Evolutionary conservation across 768 basidiomycete genomes (phyloP).

Genomic region (Mycena capillaripes): DNA sequence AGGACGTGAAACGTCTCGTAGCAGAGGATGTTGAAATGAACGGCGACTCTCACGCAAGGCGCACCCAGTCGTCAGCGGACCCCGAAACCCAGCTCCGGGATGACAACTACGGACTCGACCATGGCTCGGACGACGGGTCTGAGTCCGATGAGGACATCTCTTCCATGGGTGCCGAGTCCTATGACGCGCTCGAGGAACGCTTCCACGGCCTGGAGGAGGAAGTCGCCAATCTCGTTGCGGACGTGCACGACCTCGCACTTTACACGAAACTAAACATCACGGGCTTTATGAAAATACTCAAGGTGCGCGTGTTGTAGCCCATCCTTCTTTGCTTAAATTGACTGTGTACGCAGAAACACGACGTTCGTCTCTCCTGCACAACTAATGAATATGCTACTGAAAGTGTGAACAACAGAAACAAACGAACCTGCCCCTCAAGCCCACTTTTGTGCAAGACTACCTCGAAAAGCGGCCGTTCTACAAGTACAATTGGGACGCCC

Average conservation of each 20-base stretch:
- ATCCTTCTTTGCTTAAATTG: no score
- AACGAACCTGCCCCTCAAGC: conserved; percentile 85
- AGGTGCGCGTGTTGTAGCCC: conserved; percentile 47
- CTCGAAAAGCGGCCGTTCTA: conserved; percentile 97
- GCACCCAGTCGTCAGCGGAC: conserved; percentile 53
- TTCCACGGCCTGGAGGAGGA: conserved; percentile 94
- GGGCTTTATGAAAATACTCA: conserved; percentile 98
- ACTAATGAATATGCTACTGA: not conserved
- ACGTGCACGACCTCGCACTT: conserved; percentile 91
- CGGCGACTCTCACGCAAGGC: conserved; percentile 17
- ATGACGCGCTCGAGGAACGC: conserved; percentile 85
- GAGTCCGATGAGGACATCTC: conserved; percentile 60
- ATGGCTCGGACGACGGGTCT: conserved; percentile 77
- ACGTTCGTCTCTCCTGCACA: conserved; percentile 62
- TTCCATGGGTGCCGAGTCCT: conserved; percentile 66
- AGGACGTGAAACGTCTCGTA: conserved; percentile 84
- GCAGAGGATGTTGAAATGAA: conserved; percentile 51
- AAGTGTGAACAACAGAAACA: conserved; percentile 81
- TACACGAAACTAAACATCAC: conserved; percentile 98
- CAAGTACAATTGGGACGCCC: conserved; percentile 94
- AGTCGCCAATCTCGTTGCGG: conserved; percentile 94
- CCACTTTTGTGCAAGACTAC: conserved; percentile 91
- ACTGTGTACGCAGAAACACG: conserved; percentile 78
- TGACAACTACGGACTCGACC: conserved; percentile 67
- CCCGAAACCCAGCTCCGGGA: conserved; percentile 69